Evolutionary conservation across 148 eudicot genomes (phyloP).

Genomic region (Rhododendron kiyosumense): DNA sequence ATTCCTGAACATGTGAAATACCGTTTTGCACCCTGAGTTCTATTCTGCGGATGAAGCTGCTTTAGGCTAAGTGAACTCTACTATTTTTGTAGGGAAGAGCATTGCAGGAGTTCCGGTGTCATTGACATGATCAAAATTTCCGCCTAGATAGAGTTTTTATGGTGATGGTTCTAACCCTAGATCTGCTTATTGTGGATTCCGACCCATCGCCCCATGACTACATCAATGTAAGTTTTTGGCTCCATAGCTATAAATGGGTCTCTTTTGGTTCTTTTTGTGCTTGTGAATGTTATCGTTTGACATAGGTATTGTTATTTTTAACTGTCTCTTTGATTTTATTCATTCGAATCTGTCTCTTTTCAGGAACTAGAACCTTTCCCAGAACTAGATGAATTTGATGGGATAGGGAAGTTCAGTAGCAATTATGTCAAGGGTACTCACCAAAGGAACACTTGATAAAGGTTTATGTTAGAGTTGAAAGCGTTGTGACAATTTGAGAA

Average conservation of each 20-base stretch:
- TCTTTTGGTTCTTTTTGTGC: neutral
- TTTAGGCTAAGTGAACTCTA: too few relatives aligned
- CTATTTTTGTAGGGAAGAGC: too few relatives aligned
- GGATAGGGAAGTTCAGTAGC: slow-evolving; percentile 50
- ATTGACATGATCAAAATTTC: too few relatives aligned
- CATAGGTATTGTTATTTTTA: neutral
- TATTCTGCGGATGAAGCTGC: too few relatives aligned
- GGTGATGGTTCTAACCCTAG: too few relatives aligned
- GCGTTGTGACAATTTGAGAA: neutral
- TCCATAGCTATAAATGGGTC: neutral
- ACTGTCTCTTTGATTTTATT: neutral
- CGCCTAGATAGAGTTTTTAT: too few relatives aligned
- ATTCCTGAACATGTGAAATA: too few relatives aligned
- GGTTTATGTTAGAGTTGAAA: slow-evolving; percentile 24
- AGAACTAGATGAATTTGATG: slow-evolving; percentile 52
- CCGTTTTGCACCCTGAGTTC: too few relatives aligned
- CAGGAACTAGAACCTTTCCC: slow-evolving; percentile 96
- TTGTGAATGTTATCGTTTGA: neutral
- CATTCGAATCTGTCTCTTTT: neutral
- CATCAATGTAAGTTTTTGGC: slow-evolving; percentile 34
- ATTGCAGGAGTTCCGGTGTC: too few relatives aligned
- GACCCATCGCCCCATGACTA: too few relatives aligned
- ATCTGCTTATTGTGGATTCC: too few relatives aligned
- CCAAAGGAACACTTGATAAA: slow-evolving; percentile 68
- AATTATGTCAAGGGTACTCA: slow-evolving; percentile 63